phyloP scores from a whole-genome alignment of 1,284 basidiomycete species.

The Phellopilus nigrolimitatus region DNA sequence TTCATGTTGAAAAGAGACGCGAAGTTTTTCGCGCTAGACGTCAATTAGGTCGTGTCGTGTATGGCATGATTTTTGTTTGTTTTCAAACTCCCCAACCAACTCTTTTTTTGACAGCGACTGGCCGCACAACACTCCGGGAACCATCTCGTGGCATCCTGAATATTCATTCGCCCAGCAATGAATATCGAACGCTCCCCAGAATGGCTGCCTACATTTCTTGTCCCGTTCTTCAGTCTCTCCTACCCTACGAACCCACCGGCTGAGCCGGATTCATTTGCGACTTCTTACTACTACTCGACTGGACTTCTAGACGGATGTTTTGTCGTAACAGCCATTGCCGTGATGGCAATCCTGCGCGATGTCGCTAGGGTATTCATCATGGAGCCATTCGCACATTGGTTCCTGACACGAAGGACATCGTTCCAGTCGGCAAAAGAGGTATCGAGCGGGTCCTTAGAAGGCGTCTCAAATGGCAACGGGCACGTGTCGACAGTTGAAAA shows the following conservation, averaged over 20 bases:
- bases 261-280: constrained; percentile 62
- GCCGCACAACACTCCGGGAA: neutral
- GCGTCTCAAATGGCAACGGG: constrained; percentile 31
- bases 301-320: constrained; percentile 71
- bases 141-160: constrained; percentile 15
- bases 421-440: constrained; percentile 29
- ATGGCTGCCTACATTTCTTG: constrained; percentile 47
- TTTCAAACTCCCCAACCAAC: constrained; percentile 7
- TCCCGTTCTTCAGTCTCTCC: constrained; percentile 72
- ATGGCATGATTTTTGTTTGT: constrained; percentile 11
- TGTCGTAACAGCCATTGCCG: constrained; percentile 66
- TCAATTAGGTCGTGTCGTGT: constrained; percentile 8
- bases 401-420: constrained; percentile 44
- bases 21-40: neutral
- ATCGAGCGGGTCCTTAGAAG: constrained; percentile 25
- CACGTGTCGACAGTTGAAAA: constrained; percentile 27
- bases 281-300: constrained; percentile 61
- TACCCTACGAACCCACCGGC: constrained; percentile 57
- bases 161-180: constrained; percentile 26
- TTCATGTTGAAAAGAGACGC: too few relatives aligned
- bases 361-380: constrained; percentile 64
- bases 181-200: constrained; percentile 33
- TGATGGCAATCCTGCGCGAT: constrained; percentile 80
- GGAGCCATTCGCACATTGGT: constrained; percentile 74
- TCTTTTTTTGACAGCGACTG: neutral